A percentile compares a stretch with the other conserved stretches of the same genome.
Conservation (phyloP, 1,284 basidiomycete genomes). For the Ceratobasidium theobromae region DNA sequence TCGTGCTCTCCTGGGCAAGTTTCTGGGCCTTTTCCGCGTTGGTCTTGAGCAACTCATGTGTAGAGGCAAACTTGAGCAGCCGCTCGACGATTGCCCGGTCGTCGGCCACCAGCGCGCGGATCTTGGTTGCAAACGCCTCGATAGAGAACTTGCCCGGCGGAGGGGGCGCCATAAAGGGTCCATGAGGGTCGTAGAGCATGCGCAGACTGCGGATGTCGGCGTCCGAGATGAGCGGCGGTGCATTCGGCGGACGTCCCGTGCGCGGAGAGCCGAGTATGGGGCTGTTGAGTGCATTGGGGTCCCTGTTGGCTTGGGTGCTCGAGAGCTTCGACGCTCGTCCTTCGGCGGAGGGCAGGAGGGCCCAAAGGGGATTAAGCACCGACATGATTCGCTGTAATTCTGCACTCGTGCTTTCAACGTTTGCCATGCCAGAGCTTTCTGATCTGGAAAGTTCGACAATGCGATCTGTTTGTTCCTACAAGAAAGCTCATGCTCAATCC, state of each 20-base stretch:
- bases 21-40: conserved; percentile 89
- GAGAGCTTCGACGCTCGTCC: conserved; percentile 67
- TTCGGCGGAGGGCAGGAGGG: conserved; percentile 74
- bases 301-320: conserved; percentile 53
- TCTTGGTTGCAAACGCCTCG: conserved; percentile 71
- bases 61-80: conserved; percentile 77
- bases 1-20: conserved; percentile 76
- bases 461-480: conserved; percentile 43
- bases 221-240: conserved; percentile 56
- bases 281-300: conserved; percentile 46
- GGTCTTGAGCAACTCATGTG: conserved; percentile 83
- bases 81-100: conserved; percentile 81
- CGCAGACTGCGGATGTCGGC: conserved; percentile 78
- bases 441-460: conserved; percentile 38
- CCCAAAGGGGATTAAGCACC: conserved; percentile 74
- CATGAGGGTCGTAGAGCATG: conserved; percentile 59
- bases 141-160: conserved; percentile 56
- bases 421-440: conserved; percentile 11
- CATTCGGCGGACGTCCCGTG: conserved; percentile 42
- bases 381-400: conserved; percentile 62
- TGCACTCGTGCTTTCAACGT: conserved; percentile 41
- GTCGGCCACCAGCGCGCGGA: conserved; percentile 76
- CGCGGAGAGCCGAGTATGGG: conserved; percentile 38
- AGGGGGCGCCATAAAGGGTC: conserved; percentile 46
- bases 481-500: too few species aligned